Base-by-base conservation (phyloP, 768 basidiomycete genomes). In the Pseudohyphozyma bogoriensis region DNA sequence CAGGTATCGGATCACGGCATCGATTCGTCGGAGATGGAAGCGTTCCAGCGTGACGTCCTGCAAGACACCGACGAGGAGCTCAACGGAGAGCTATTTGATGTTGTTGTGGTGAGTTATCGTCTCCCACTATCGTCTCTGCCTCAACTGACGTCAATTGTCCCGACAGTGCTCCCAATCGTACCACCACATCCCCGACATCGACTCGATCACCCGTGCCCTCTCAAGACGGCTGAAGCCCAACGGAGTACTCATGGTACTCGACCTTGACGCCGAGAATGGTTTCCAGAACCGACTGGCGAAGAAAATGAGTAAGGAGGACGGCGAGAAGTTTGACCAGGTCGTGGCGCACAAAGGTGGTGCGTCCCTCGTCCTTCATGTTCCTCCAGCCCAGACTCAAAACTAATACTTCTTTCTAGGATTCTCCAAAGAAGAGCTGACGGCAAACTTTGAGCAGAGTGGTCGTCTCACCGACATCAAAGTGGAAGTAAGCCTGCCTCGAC, bases 131-230 rank as follows among this genome's bases (percentile, higher is more conserved):
- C 11, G n/a, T 22, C 10, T 33, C 24, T 12, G 20, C 1, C 32
- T 37, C 22, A 24, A 24, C 2, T 7, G 9, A 51, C 2, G 4
- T 11, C 15, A 13, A 7, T 11, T 24, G 4, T 39, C 36, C 5
- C 20, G 6, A n/a, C 33, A 52, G 51, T 52, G 51, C n/a, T n/a
- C 35, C 1, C 51, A 52, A 52, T n/a, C 51, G 24, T 52, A 52
- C 24, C 51, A 52, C n/a, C 51, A 52, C 10, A 52, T 52, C n/a
- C 36, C 51, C 10, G 51, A 52, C 24, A 24, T 52, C 36, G 51
- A 37, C 24, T 24, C n/a, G 24, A 28, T 39, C 26, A 52, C 51
- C n/a, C n/a, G 26, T 12, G 36, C 51, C 20, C 51, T 52, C 51
- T 52, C 51, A 1, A 35, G 51, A 10, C 51, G 51, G 15, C 22